These are phyloP conservation scores for Leptographium procerum DNA, from an alignment of 2,329 filamentous ascomycete species.

Conservation along the genomic window DNA sequence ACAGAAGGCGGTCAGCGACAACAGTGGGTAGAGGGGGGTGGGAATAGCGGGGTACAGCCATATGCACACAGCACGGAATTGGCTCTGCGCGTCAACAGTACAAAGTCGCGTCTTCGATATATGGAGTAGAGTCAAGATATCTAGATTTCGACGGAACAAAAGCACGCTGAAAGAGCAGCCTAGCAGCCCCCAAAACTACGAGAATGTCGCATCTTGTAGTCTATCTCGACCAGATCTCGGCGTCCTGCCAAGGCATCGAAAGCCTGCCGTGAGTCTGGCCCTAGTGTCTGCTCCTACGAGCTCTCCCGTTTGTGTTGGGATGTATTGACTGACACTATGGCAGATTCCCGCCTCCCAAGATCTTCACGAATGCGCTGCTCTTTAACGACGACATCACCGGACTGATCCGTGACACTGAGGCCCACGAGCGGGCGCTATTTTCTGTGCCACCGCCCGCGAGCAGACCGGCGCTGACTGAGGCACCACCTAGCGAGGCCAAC, in stretches of 20 bases:
- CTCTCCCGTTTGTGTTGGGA: background rate
- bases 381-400: conserved; percentile 84
- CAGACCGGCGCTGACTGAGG: conserved; percentile 29
- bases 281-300: background rate
- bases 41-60: background rate
- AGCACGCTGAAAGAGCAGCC: background rate
- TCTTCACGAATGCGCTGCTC: conserved; percentile 89
- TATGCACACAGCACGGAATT: too few species aligned
- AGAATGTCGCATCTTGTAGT: conserved; percentile 56
- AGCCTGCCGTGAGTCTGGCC: conserved; percentile 52
- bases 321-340: background rate
- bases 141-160: background rate
- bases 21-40: background rate
- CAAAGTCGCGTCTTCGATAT: background rate
- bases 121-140: background rate
- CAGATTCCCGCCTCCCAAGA: conserved; percentile 82
- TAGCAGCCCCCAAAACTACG: too few species aligned
- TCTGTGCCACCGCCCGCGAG: conserved; percentile 61
- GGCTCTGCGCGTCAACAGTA: background rate
- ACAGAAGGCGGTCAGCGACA: background rate
- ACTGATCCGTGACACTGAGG: conserved; percentile 87
- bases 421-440: conserved; percentile 90
- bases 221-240: conserved; percentile 66
- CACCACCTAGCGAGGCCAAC: conserved; percentile 24
- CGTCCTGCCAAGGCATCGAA: conserved; percentile 66